A percentile compares a stretch with the other conserved stretches of the same genome.
phyloP scores from a whole-genome alignment of 148 eudicot species.

The Vaccinium vitisidaea region DNA sequence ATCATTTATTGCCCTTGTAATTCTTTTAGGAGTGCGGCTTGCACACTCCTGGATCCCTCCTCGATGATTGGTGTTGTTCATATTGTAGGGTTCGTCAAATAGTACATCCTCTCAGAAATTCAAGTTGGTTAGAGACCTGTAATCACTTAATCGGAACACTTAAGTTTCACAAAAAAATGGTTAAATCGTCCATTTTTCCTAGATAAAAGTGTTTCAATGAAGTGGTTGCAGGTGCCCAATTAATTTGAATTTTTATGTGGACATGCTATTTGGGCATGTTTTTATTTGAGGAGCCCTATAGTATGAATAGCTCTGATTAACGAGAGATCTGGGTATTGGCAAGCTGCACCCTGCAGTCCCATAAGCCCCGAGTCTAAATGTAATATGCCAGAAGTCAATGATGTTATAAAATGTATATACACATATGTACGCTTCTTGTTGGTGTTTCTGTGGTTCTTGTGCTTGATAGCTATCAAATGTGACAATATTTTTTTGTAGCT shows the following conservation, averaged over 20 bases:
- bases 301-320: background rate
- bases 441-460: background rate
- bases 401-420: background rate
- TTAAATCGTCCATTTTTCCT: background rate
- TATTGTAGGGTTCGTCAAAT: background rate
- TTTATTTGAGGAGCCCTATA: background rate
- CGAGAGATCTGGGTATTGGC: background rate
- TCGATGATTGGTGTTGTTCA: background rate
- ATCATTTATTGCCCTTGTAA: constrained; percentile 10
- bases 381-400: background rate
- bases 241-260: background rate
- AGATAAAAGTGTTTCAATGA: background rate
- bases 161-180: background rate
- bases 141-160: background rate
- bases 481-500: background rate
- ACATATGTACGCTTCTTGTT: background rate
- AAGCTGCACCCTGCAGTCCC: background rate
- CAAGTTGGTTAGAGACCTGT: background rate
- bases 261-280: background rate
- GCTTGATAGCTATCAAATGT: background rate
- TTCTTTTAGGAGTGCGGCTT: constrained; percentile 5
- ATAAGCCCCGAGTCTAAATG: background rate
- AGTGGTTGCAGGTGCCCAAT: background rate
- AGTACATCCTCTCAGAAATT: background rate
- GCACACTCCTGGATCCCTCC: background rate